Conservation (phyloP, 2,329 filamentous ascomycete genomes). For the Teratosphaeria gauchensis region DNA sequence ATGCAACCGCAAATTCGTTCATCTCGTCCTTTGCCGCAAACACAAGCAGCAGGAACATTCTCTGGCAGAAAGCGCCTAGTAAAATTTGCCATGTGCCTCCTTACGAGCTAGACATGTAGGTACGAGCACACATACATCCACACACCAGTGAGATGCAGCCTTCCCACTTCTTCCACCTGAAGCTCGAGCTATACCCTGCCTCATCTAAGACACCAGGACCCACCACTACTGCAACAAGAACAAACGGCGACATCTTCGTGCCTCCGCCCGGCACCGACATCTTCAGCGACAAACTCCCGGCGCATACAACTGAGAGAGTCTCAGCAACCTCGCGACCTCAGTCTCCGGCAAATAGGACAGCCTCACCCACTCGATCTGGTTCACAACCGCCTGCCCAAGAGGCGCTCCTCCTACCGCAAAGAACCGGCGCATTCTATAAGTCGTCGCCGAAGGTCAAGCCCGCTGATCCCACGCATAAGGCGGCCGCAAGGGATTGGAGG, state of each 20-base stretch:
- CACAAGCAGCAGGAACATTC: neutral
- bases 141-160: neutral
- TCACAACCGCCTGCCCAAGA: constrained; percentile 14
- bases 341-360: constrained; percentile 6
- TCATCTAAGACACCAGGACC: constrained; percentile 10
- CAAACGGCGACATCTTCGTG: constrained; percentile 23
- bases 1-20: neutral
- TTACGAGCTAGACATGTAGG: neutral
- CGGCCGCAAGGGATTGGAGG: constrained; percentile 61
- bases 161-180: constrained; percentile 42
- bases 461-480: constrained; percentile 34
- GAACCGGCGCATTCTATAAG: constrained; percentile 26
- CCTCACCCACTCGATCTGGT: neutral
- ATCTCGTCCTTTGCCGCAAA: neutral
- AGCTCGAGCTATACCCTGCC: constrained; percentile 47
- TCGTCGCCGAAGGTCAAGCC: constrained; percentile 24
- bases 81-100: neutral
- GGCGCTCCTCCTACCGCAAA: constrained; percentile 26
- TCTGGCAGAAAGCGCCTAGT: neutral
- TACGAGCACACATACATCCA: neutral
- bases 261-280: constrained; percentile 35
- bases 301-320: constrained; percentile 32
- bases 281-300: constrained; percentile 35
- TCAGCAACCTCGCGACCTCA: constrained; percentile 8
- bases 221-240: neutral